Conservation (phyloP, 2,329 filamentous ascomycete genomes). For the Escovopsis weberi region DNA sequence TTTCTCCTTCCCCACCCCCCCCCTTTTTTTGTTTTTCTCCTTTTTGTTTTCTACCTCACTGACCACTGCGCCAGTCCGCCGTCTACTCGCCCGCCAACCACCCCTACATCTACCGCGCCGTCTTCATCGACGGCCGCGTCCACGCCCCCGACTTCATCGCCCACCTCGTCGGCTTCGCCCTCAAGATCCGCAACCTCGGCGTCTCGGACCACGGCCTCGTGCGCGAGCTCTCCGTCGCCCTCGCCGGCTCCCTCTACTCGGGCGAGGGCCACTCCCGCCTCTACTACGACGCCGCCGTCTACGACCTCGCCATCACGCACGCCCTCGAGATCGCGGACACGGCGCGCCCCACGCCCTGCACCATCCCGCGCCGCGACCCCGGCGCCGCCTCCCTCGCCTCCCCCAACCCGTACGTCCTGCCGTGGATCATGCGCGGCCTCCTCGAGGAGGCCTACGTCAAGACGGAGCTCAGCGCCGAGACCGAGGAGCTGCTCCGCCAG, state of each 20-base stretch:
- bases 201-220: conserved; percentile 88
- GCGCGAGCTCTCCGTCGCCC: conserved; percentile 71
- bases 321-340: conserved; percentile 55
- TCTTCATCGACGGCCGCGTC: conserved; percentile 85
- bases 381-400: conserved; percentile 23
- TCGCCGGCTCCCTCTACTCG: conserved; percentile 81
- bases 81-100: conserved; percentile 76
- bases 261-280: conserved; percentile 89
- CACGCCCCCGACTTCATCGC: conserved; percentile 91
- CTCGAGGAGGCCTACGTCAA: conserved; percentile 86
- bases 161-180: conserved; percentile 79
- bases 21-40: not conserved
- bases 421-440: conserved; percentile 89
- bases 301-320: conserved; percentile 61
- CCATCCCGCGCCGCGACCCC: conserved; percentile 9
- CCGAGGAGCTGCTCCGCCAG: conserved; percentile 61
- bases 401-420: conserved; percentile 77
- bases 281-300: conserved; percentile 80
- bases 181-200: conserved; percentile 88
- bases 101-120: conserved; percentile 88
- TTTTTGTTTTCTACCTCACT: not conserved
- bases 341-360: conserved; percentile 11
- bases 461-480: conserved; percentile 63
- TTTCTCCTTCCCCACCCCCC: not conserved
- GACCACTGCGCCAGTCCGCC: conserved; percentile 46